Conservation (phyloP, 2,329 filamentous ascomycete genomes). For the Aspergillus quadricinctus region DNA sequence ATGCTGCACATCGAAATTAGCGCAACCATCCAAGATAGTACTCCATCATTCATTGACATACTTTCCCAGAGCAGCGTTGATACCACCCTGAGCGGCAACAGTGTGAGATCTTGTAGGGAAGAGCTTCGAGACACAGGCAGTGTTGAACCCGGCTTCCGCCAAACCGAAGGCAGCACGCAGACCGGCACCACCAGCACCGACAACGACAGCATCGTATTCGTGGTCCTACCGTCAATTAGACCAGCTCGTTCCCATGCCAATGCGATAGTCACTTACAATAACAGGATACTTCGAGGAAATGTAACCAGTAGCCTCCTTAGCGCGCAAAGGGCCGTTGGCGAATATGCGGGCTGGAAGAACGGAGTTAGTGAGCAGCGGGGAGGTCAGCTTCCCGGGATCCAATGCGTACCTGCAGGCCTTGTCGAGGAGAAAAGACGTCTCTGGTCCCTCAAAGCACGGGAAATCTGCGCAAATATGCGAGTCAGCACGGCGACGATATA, state of each 20-base stretch:
- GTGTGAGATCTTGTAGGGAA: constrained; percentile 63
- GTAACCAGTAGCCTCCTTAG: constrained; percentile 86
- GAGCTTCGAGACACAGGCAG: constrained; percentile 61
- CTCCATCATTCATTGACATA: constrained; percentile 19
- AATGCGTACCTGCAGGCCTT: constrained; percentile 65
- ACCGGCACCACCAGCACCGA: constrained; percentile 60
- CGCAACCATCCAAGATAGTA: constrained; percentile 3
- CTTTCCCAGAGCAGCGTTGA: constrained; percentile 47
- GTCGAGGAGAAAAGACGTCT: constrained; percentile 83
- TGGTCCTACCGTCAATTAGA: constrained; percentile 63
- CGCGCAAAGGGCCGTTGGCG: constrained; percentile 77
- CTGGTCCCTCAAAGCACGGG: constrained; percentile 59
- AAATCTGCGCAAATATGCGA: constrained; percentile 49
- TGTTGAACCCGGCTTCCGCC: constrained; percentile 61
- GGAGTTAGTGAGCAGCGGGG: constrained; percentile 19
- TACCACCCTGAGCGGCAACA: constrained; percentile 63
- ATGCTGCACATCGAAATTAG: constrained; percentile 58
- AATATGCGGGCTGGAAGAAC: constrained; percentile 69
- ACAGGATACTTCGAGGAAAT: constrained; percentile 89
- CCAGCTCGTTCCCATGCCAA: neutral
- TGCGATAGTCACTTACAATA: constrained; percentile 59
- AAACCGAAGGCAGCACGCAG: constrained; percentile 61
- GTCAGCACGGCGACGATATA: constrained; percentile 21
- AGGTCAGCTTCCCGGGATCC: constrained; percentile 12
- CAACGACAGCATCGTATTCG: constrained; percentile 96